Percentiles rank a stretch among this genome's conserved stretches.
Evolutionary conservation across 2,329 filamentous ascomycete species (phyloP).

Genomic region (Chrysoporthe austroafricana): DNA sequence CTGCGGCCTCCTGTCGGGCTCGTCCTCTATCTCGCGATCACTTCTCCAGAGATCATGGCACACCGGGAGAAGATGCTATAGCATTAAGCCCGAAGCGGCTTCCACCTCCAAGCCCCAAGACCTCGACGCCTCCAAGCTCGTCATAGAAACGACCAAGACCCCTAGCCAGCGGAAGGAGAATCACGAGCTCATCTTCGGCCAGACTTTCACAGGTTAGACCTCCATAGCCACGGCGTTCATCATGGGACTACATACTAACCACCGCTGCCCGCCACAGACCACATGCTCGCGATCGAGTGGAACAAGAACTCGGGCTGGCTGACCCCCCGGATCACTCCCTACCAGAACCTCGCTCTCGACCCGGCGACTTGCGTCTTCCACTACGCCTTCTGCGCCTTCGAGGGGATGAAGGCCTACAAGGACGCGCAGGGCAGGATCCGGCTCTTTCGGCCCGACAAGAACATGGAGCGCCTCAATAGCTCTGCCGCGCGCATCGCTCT

Average conservation of each 20-base stretch:
- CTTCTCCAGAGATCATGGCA: constrained; percentile 38
- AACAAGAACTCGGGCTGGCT: constrained; percentile 83
- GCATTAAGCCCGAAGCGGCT: constrained; percentile 55
- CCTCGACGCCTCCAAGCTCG: constrained; percentile 78
- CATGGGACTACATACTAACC: background rate
- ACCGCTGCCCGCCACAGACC: constrained; percentile 62
- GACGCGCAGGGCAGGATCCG: constrained; percentile 77
- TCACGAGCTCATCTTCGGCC: constrained; percentile 86
- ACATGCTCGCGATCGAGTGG: constrained; percentile 97
- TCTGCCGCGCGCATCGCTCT: constrained; percentile 90
- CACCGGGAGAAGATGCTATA: constrained; percentile 51
- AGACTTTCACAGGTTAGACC: constrained; percentile 79
- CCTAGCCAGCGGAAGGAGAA: constrained; percentile 77
- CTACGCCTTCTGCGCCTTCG: constrained; percentile 97
- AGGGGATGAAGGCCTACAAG: constrained; percentile 99
- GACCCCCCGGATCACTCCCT: constrained; percentile 81
- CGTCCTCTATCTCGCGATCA: constrained; percentile 38
- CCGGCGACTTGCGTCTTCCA: constrained; percentile 97
- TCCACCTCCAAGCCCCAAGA: constrained; percentile 60
- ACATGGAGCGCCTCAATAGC: constrained; percentile 94
- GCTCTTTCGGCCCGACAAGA: constrained; percentile 92
- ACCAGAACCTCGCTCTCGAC: constrained; percentile 96
- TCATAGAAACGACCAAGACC: constrained; percentile 71
- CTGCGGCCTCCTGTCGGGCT: constrained; percentile 42
- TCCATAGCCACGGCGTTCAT: background rate